A percentile compares a stretch with the other conserved stretches of the same genome.
Evolutionary conservation across 495 filamentous ascomycete species (phyloP).

Genomic region (Penicillium goetzii): DNA sequence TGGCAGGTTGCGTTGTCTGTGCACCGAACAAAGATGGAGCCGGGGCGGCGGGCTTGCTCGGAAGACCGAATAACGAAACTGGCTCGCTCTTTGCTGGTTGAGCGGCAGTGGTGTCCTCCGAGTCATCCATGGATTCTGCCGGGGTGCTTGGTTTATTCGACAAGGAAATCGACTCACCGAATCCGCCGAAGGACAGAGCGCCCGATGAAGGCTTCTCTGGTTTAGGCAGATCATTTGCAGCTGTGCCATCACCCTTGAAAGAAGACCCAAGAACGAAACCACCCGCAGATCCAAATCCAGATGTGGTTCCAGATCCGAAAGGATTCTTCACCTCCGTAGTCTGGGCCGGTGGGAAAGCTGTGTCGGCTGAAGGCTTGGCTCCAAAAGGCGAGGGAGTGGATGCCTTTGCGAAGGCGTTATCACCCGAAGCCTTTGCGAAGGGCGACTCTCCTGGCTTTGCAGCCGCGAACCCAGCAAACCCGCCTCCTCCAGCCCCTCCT

Average conservation of each 20-base stretch:
- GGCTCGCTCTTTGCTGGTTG: slow-evolving; percentile 27
- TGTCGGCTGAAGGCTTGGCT: slow-evolving; percentile 28
- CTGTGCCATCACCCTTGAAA: slow-evolving; percentile 76
- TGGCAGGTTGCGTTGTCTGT: slow-evolving; percentile 30
- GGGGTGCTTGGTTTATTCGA: slow-evolving; percentile 31
- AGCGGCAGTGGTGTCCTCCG: slow-evolving; percentile 34
- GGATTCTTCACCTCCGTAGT: slow-evolving; percentile 39
- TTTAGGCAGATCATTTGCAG: slow-evolving; percentile 62
- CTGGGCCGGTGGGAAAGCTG: slow-evolving; percentile 45
- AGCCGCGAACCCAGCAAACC: slow-evolving; percentile 41
- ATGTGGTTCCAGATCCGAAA: slow-evolving; percentile 50
- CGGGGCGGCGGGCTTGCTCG: slow-evolving; percentile 37
- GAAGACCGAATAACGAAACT: slow-evolving; percentile 28
- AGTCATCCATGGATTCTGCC: slow-evolving; percentile 45
- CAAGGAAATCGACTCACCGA: slow-evolving; percentile 34
- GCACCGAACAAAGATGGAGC: slow-evolving; percentile 43
- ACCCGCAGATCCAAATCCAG: slow-evolving; percentile 23
- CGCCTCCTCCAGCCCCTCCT: slow-evolving; percentile 25
- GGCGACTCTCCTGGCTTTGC: slow-evolving; percentile 36
- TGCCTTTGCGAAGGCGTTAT: slow-evolving; percentile 21
- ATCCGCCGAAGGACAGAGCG: slow-evolving; percentile 39
- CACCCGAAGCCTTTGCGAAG: slow-evolving; percentile 30
- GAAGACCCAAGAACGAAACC: slow-evolving; percentile 76
- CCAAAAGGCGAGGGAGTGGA: slow-evolving; percentile 26
- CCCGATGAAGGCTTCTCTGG: slow-evolving; percentile 45